Evolutionary conservation across 805 yeast species (phyloP).

Genomic region (Ogataea zsoltii): DNA sequence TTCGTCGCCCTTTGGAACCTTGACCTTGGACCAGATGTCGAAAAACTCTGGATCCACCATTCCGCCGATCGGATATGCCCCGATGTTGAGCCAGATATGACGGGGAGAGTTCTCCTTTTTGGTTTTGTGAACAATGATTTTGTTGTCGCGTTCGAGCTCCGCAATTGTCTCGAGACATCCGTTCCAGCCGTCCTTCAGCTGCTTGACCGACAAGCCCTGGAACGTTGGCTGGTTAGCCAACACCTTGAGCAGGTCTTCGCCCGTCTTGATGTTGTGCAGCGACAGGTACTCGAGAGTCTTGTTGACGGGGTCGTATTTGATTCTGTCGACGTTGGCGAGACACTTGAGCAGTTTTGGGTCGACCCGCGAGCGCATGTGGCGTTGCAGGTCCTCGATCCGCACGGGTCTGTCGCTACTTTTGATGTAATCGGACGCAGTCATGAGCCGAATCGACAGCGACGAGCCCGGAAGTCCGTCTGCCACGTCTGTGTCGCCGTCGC

Average conservation of each 20-base stretch:
- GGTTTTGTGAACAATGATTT: slow-evolving; percentile 80
- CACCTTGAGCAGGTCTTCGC: slow-evolving; percentile 72
- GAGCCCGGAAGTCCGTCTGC: slow-evolving; percentile 16
- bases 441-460: slow-evolving; percentile 76
- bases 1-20: slow-evolving; percentile 79
- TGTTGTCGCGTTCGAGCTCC: slow-evolving; percentile 73
- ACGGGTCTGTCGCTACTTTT: slow-evolving; percentile 73
- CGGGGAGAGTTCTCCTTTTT: slow-evolving; percentile 95
- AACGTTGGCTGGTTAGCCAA: slow-evolving; percentile 81
- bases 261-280: slow-evolving; percentile 80
- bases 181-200: slow-evolving; percentile 88
- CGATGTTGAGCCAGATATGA: slow-evolving; percentile 80
- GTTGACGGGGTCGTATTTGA: slow-evolving; percentile 61
- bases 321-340: slow-evolving; percentile 73
- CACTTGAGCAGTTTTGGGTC: slow-evolving; percentile 66
- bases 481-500: slow-evolving; percentile 6
- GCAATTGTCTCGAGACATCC: slow-evolving; percentile 80
- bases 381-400: slow-evolving; percentile 60
- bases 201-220: slow-evolving; percentile 81
- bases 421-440: slow-evolving; percentile 88
- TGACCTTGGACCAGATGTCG: slow-evolving; percentile 74
- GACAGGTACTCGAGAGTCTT: slow-evolving; percentile 84
- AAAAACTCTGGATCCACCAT: slow-evolving; percentile 80
- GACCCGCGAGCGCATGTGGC: slow-evolving; percentile 63
- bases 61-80: slow-evolving; percentile 56